Evolutionary conservation across 495 filamentous ascomycete genomes (phyloP).

Genomic region (Pseudevernia furfuracea): DNA sequence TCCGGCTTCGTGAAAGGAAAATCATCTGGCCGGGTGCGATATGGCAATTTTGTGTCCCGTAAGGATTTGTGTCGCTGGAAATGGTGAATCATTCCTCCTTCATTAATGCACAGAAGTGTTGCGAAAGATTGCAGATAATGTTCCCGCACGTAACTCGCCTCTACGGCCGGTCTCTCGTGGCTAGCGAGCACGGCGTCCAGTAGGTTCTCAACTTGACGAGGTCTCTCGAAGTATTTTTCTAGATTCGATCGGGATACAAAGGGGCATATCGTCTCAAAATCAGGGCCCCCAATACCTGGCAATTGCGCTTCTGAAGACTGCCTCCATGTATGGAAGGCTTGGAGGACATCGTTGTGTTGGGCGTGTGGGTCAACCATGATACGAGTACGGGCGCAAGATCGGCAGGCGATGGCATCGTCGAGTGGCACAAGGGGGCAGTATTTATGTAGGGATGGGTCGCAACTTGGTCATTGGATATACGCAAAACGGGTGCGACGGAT

Average conservation of each 20-base stretch:
- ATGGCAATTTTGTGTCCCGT: slow-evolving; percentile 17
- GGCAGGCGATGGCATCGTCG: background rate
- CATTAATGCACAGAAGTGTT: slow-evolving; percentile 15
- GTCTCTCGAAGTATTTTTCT: background rate
- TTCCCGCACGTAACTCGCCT: background rate
- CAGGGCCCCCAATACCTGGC: slow-evolving; percentile 21
- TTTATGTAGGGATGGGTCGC: background rate
- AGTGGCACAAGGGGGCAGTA: background rate
- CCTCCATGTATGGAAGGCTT: slow-evolving; percentile 30
- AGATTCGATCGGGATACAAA: background rate
- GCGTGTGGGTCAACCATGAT: background rate
- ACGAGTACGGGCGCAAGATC: background rate
- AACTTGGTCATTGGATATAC: background rate
- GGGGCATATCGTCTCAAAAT: background rate
- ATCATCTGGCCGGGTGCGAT: slow-evolving; percentile 3
- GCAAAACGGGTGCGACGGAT: background rate
- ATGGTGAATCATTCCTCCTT: slow-evolving; percentile 11
- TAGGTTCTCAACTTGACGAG: background rate
- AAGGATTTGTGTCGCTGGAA: slow-evolving; percentile 18
- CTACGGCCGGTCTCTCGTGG: background rate
- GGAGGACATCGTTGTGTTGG: slow-evolving; percentile 31
- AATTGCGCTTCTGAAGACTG: slow-evolving; percentile 24
- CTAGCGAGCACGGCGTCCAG: background rate
- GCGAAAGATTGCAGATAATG: slow-evolving; percentile 22
- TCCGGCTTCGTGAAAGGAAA: slow-evolving; percentile 6